Conservation (phyloP, 2,329 filamentous ascomycete species). For the Fusarium drepaniforme region DNA sequence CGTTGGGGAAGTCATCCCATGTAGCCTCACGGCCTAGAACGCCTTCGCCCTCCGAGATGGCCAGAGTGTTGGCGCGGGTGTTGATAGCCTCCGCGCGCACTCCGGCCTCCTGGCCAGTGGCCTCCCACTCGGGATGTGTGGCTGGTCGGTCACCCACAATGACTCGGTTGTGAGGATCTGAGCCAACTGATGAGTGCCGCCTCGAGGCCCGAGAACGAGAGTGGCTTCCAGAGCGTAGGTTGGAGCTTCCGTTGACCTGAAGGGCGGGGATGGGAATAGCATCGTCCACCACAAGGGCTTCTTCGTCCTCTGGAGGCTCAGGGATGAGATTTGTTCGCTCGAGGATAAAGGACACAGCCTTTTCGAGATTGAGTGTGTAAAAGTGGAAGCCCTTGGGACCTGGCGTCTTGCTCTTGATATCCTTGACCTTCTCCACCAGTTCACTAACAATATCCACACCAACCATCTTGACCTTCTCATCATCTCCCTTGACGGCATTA, state of each 20-base stretch:
- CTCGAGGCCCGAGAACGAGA: slow-evolving; percentile 58
- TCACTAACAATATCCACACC: slow-evolving; percentile 88
- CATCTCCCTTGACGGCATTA: slow-evolving; percentile 80
- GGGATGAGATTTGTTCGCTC: slow-evolving; percentile 89
- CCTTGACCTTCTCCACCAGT: slow-evolving; percentile 82
- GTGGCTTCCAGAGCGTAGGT: slow-evolving; percentile 48
- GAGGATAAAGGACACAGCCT: slow-evolving; percentile 92
- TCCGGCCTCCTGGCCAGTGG: slow-evolving; percentile 81
- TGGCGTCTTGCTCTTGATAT: slow-evolving; percentile 66
- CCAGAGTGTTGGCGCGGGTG: slow-evolving; percentile 84
- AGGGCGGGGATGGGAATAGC: slow-evolving; percentile 43
- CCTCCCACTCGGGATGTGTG: slow-evolving; percentile 75
- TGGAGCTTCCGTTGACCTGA: slow-evolving; percentile 63
- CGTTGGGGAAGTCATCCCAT: slow-evolving; percentile 99
- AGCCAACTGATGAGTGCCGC: slow-evolving; percentile 83
- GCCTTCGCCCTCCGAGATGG: slow-evolving; percentile 94
- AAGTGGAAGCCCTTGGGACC: slow-evolving; percentile 91
- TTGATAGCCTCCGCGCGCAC: slow-evolving; percentile 81
- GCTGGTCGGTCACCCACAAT: slow-evolving; percentile 78
- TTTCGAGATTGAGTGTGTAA: slow-evolving; percentile 96
- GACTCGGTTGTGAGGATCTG: slow-evolving; percentile 87
- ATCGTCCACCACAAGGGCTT: slow-evolving; percentile 62
- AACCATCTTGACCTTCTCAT: slow-evolving; percentile 83
- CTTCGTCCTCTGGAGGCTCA: slow-evolving; percentile 64
- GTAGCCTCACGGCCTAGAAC: slow-evolving; percentile 92